These are phyloP conservation scores for Angophora floribunda DNA, from an alignment of 345 rosid genomes.

Conservation along the genomic window DNA sequence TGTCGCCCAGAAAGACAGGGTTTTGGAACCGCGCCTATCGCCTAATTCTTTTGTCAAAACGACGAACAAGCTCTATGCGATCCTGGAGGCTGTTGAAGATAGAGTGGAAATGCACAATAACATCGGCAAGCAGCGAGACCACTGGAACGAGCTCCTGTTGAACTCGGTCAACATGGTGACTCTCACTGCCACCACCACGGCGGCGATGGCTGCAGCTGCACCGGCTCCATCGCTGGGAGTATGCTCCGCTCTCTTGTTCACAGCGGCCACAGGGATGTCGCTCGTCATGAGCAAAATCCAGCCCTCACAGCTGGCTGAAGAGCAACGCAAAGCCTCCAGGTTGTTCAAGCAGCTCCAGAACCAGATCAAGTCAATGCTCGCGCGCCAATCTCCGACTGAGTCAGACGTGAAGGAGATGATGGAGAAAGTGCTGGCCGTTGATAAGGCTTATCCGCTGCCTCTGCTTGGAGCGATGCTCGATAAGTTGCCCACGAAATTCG, in stretches of 20 bases:
- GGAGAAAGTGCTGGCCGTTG: too few relatives aligned
- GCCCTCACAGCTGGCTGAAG: too few relatives aligned
- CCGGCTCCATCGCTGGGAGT: neutral
- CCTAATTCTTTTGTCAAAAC: neutral
- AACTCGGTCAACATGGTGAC: slow-evolving; percentile 63
- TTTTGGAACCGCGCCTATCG: neutral
- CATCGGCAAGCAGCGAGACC: slow-evolving; percentile 49
- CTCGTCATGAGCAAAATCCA: too few relatives aligned
- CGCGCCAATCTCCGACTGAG: too few relatives aligned
- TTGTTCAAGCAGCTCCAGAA: too few relatives aligned
- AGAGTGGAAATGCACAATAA: slow-evolving; percentile 64
- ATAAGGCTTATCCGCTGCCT: too few relatives aligned
- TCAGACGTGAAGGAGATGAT: too few relatives aligned
- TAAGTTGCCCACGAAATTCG: too few relatives aligned
- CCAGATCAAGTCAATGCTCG: too few relatives aligned
- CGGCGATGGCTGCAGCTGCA: neutral
- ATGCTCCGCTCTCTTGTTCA: too few relatives aligned
- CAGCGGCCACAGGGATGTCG: too few relatives aligned
- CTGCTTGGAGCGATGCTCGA: neutral
- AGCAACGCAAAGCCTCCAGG: too few relatives aligned
- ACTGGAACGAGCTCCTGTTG: slow-evolving; percentile 51
- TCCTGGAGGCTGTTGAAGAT: slow-evolving; percentile 49
- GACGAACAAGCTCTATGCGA: slow-evolving; percentile 16
- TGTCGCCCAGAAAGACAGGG: neutral
- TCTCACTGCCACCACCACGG: slow-evolving; percentile 34